Evolutionary conservation across 1,284 basidiomycete genomes (phyloP), one percentile per base, ranked within the genome.

Genomic region (Coniophora puteana): DNA sequence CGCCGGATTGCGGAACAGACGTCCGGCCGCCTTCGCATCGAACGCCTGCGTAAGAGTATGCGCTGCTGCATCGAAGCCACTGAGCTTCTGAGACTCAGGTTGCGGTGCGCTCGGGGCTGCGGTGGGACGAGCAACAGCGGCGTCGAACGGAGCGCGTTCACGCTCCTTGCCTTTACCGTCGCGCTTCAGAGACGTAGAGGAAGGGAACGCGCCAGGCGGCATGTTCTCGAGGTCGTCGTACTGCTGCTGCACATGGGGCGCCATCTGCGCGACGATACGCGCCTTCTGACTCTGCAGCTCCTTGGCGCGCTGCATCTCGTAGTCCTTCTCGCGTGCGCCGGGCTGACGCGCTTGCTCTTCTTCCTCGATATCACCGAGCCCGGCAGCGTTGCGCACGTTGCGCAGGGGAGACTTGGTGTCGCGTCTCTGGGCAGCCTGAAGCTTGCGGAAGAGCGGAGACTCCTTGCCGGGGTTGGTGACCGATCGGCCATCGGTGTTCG

Each of bases 251-350:
- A 51, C 55, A 30, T 61, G 64, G n/a, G 84, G 82, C 5, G 80
- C 86, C 89, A 93, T 93, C 67, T 93, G 88, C 27, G 87, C 87
- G 1, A 93, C 89, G 46, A 93, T 93, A 40, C 90, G 72, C 26
- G 88, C 88, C 66, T 93, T 93, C 65, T 93, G 90, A 12, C 78
- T 78, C 57, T 89, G 88, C 18, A 93, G 66, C 60, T 87, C 85
- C 61, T 86, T 86, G 65, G 71, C 76, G 51, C 78, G 64, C 36
- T 70, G 56, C 48, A 74, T 66, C 51, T 73, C 68, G 46, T 74
- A 72, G 47, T 74, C 72, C 46, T 57, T 63, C 39, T 72, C 69
- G 39, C 70, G 51, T 17, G 57, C 54, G 25, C 68, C 65, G 24
- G 57, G 58, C 54, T 53, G 46, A 34, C 46, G 36, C 18, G 59